These are phyloP conservation scores for Populus davidiana DNA, from an alignment of 345 rosid species.

Conservation along the genomic window DNA sequence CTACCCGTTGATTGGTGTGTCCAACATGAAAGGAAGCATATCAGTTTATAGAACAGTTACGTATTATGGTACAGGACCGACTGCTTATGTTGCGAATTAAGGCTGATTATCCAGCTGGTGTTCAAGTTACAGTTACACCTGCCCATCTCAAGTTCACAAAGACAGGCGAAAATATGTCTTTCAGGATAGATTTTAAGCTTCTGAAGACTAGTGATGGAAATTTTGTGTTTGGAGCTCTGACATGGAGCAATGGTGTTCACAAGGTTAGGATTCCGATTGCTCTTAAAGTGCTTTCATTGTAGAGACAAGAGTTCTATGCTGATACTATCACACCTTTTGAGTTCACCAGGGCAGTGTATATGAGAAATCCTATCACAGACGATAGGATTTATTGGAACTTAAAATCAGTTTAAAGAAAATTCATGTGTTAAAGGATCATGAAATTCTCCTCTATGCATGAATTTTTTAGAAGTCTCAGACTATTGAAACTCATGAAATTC, in stretches of 20 bases:
- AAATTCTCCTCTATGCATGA: too few species aligned
- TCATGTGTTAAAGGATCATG: not conserved
- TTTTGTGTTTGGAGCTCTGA: conserved; percentile 47
- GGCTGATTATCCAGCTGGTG: conserved; percentile 34
- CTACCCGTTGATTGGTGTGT: conserved; percentile 48
- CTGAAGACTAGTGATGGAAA: conserved; percentile 31
- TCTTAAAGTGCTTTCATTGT: conserved; percentile 35
- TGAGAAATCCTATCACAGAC: not conserved
- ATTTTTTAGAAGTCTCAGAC: too few species aligned
- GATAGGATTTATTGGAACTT: not conserved
- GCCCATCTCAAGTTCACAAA: conserved; percentile 34
- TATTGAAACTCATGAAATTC: not conserved
- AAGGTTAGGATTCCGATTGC: conserved; percentile 44
- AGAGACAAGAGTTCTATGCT: conserved; percentile 1
- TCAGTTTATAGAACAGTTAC: conserved; percentile 40
- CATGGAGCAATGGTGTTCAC: conserved; percentile 43
- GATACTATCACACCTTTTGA: not conserved
- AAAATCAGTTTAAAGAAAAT: not conserved
- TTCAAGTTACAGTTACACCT: conserved; percentile 39
- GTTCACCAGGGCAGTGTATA: not conserved
- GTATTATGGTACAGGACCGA: conserved; percentile 37
- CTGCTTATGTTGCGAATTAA: conserved; percentile 28
- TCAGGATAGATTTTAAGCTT: conserved; percentile 41
- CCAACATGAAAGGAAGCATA: conserved; percentile 40
- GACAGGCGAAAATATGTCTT: conserved; percentile 36